Evolutionary conservation across 108 stramenopile genomes (phyloP).

Genomic region (Pinguiococcus pyrenoidosus): DNA sequence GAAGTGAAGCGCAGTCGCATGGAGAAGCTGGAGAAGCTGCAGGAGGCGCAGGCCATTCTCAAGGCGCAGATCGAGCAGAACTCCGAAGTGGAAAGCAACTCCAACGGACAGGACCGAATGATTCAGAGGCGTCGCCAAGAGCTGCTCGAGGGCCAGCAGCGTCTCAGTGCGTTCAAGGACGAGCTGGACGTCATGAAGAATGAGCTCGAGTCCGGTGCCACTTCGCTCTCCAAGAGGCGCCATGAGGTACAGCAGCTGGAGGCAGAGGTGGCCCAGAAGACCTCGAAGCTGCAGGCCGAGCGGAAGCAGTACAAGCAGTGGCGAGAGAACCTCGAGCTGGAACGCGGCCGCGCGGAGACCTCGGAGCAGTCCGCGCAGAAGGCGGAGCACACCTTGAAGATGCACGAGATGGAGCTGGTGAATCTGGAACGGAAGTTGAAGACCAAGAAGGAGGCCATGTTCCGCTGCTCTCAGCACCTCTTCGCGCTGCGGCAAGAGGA

Average conservation of each 20-base stretch:
- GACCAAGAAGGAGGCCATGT: constrained; percentile 41
- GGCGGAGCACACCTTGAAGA: constrained; percentile 38
- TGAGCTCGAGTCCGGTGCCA: constrained; percentile 44
- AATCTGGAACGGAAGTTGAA: constrained; percentile 12
- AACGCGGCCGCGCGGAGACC: constrained; percentile 31
- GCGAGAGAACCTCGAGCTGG: constrained; percentile 30
- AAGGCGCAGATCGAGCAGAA: background rate
- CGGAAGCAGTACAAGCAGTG: constrained; percentile 22
- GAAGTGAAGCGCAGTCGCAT: constrained; percentile 6
- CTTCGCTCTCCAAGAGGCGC: constrained; percentile 28
- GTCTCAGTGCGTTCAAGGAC: constrained; percentile 38
- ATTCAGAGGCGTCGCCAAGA: too few species aligned
- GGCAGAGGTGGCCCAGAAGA: constrained; percentile 27
- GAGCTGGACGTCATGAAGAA: constrained; percentile 52
- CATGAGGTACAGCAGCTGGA: constrained; percentile 21
- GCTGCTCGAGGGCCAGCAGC: constrained; percentile 35
- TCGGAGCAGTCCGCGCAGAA: constrained; percentile 39
- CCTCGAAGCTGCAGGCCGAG: constrained; percentile 14
- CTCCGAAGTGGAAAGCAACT: too few species aligned
- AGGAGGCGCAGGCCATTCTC: constrained; percentile 8
- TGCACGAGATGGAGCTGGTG: constrained; percentile 39
- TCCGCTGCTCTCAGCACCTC: constrained; percentile 48
- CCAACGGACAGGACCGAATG: too few species aligned
- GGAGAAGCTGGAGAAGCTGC: constrained; percentile 8
- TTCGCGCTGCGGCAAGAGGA: constrained; percentile 44